Conservation (phyloP, 2,329 filamentous ascomycete species). For the Neoascochyta sp. region DNA sequence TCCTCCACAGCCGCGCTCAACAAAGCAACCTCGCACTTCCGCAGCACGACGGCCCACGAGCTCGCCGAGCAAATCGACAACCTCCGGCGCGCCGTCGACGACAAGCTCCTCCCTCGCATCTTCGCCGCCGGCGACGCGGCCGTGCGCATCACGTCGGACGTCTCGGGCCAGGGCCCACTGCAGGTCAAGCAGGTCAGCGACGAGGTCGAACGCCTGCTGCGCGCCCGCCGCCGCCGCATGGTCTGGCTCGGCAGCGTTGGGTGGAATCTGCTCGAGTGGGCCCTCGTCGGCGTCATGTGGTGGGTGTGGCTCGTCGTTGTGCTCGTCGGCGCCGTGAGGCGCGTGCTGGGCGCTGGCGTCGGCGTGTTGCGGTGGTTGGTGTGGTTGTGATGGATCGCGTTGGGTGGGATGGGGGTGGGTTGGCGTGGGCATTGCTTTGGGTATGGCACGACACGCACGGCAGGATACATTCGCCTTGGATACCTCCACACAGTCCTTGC, state of each 20-base stretch:
- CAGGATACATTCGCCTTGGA: no score
- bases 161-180: constrained; percentile 72
- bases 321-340: constrained; percentile 63
- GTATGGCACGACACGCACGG: no score
- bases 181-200: constrained; percentile 78
- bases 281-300: constrained; percentile 87
- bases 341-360: constrained; percentile 58
- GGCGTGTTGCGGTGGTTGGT: constrained; percentile 72
- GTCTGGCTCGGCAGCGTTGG: constrained; percentile 71
- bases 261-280: constrained; percentile 84
- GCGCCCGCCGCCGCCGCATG: constrained; percentile 69
- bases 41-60: constrained; percentile 43
- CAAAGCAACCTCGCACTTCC: constrained; percentile 50
- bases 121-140: constrained; percentile 71
- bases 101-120: constrained; percentile 57
- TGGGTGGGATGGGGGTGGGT: no score
- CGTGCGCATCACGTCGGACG: constrained; percentile 70
- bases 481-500: no score
- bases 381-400: no score
- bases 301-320: constrained; percentile 89
- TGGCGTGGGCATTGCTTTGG: no score
- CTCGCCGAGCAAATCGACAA: constrained; percentile 44
- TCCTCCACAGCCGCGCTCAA: constrained; percentile 47
- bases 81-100: constrained; percentile 46
- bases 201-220: constrained; percentile 64